Conservation (phyloP, 2,329 filamentous ascomycete genomes). For the Phyllosticta citriasiana region DNA sequence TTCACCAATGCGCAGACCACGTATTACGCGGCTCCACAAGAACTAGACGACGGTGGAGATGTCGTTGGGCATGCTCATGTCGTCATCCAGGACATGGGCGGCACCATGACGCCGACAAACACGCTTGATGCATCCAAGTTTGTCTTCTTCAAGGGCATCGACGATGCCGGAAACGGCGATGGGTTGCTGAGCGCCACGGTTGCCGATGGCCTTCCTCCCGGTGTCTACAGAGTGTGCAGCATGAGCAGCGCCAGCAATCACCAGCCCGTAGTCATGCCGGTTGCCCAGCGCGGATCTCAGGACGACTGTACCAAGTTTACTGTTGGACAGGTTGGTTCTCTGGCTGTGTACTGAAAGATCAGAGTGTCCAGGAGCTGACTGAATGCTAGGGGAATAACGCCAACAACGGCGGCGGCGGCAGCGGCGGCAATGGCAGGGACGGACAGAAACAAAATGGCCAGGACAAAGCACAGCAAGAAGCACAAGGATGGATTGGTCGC, state of each 20-base stretch:
- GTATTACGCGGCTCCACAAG: conserved; percentile 48
- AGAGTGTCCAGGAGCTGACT: neutral
- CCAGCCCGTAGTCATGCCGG: conserved; percentile 49
- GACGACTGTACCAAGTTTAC: conserved; percentile 45
- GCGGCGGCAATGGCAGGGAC: neutral
- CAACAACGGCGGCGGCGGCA: conserved; percentile 1
- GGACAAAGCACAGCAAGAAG: neutral
- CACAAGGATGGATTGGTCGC: neutral
- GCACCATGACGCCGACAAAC: conserved; percentile 24
- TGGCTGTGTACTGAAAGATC: neutral
- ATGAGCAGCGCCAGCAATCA: conserved; percentile 44
- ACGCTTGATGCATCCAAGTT: conserved; percentile 36
- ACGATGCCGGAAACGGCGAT: conserved; percentile 39
- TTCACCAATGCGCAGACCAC: conserved; percentile 46
- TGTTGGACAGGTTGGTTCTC: conserved; percentile 20
- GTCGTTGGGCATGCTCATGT: conserved; percentile 42
- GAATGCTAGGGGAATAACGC: neutral
- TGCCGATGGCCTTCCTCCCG: conserved; percentile 37
- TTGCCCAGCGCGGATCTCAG: conserved; percentile 44
- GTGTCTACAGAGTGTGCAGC: conserved; percentile 43
- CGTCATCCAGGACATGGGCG: conserved; percentile 40
- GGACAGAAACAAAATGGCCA: neutral
- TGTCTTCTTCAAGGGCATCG: conserved; percentile 50
- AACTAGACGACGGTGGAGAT: conserved; percentile 30
- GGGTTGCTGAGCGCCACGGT: conserved; percentile 38